Evolutionary conservation across 495 filamentous ascomycete genomes (phyloP).

Genomic region (Xylaria curta): DNA sequence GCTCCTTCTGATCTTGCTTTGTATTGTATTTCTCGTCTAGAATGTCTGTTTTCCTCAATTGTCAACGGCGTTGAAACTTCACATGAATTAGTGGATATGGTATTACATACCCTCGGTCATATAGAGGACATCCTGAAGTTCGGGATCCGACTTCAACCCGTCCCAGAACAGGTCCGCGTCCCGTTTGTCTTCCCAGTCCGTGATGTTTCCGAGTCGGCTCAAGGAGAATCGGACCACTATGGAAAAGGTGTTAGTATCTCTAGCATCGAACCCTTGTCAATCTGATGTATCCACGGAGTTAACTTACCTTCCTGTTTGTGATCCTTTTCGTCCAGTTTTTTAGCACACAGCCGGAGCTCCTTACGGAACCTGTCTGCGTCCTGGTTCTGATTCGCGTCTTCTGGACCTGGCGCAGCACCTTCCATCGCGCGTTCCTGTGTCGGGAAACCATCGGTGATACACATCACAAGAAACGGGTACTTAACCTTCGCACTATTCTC

Average conservation of each 20-base stretch:
- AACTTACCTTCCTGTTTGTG: constrained; percentile 18
- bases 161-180: constrained; percentile 19
- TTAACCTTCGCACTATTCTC: not conserved
- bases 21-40: constrained; percentile 21
- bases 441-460: constrained; percentile 20
- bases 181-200: constrained; percentile 15
- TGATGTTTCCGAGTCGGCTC: constrained; percentile 18
- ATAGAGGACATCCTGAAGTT: constrained; percentile 10
- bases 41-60: constrained; percentile 9
- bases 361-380: constrained; percentile 22
- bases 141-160: constrained; percentile 8
- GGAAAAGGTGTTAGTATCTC: not conserved
- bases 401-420: constrained; percentile 2
- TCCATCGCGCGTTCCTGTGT: constrained; percentile 23
- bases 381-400: constrained; percentile 18
- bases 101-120: constrained; percentile 15
- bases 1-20: constrained; percentile 21
- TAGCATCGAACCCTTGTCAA: not conserved
- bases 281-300: too few relatives aligned
- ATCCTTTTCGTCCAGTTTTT: constrained; percentile 7
- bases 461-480: constrained; percentile 18
- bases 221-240: constrained; percentile 15
- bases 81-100: not conserved
- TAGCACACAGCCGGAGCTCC: constrained; percentile 8
- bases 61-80: not conserved